Conservation (phyloP, 208 protist species). For the Leptomonas pyrrhocoris region DNA sequence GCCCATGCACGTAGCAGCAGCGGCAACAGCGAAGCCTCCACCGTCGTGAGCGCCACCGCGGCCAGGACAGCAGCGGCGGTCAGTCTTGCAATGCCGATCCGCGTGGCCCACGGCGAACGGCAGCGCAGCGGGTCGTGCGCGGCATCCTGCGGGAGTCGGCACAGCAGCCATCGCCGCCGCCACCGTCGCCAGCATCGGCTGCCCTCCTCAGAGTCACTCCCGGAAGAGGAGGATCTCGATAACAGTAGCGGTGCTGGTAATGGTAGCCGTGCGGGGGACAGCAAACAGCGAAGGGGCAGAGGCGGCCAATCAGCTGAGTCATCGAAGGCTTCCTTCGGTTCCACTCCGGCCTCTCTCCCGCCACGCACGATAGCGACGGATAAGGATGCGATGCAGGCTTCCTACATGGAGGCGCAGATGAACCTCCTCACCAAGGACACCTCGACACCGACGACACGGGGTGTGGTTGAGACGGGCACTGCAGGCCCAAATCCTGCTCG, state of each 20-base stretch:
- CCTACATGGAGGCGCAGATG: conserved; percentile 6
- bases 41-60: not conserved
- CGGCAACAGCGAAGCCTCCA: conserved; percentile 4
- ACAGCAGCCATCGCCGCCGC: not conserved
- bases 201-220: not conserved
- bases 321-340: too few relatives aligned
- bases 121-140: not conserved
- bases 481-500: not conserved
- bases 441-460: not conserved
- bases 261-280: not conserved
- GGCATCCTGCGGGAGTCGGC: not conserved
- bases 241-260: not conserved
- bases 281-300: not conserved
- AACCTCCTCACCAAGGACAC: not conserved
- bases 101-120: not conserved
- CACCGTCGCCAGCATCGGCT: not conserved
- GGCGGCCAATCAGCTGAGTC: not conserved
- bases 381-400: not conserved
- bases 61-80: too few relatives aligned
- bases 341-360: not conserved
- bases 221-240: not conserved
- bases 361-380: not conserved
- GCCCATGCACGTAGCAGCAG: not conserved
- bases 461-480: not conserved
- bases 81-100: conserved; percentile 2